These are phyloP conservation scores for Podila epigama DNA, from an alignment of 192 early-diverging fungal species.

Conservation along the genomic window DNA sequence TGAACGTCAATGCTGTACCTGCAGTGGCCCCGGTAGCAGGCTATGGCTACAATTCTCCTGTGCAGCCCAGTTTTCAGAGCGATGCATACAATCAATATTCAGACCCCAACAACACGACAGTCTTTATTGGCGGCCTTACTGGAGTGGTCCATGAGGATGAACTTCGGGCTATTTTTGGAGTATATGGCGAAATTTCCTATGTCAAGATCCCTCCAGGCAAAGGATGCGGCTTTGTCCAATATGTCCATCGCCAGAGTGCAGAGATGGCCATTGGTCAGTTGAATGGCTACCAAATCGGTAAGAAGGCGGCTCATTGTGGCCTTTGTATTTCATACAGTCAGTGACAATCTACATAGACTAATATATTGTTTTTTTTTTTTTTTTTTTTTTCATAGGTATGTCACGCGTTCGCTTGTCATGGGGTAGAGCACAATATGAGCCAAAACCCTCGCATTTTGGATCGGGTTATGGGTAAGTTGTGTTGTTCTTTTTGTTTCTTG, in stretches of 20 bases:
- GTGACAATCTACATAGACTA: background rate
- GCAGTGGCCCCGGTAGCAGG: background rate
- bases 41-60: constrained; percentile 24
- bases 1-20: background rate
- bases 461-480: background rate
- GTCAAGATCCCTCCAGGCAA: constrained; percentile 95
- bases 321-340: no score
- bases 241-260: constrained; percentile 79
- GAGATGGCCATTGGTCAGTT: constrained; percentile 91
- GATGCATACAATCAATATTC: constrained; percentile 51
- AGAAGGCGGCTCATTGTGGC: no score
- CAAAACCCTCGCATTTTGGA: constrained; percentile 15
- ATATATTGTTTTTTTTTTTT: background rate
- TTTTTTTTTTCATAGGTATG: constrained; percentile 23
- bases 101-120: constrained; percentile 94
- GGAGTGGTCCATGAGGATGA: constrained; percentile 86
- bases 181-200: constrained; percentile 92
- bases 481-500: background rate
- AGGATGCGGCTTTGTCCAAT: constrained; percentile 97
- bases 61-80: constrained; percentile 48
- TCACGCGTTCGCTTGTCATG: constrained; percentile 64
- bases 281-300: constrained; percentile 86
- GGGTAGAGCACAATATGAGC: constrained; percentile 65
- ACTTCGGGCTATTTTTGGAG: constrained; percentile 75
- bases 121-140: constrained; percentile 96